Conservation (phyloP, 441 rosid genomes). For the Eruca vesicaria region DNA sequence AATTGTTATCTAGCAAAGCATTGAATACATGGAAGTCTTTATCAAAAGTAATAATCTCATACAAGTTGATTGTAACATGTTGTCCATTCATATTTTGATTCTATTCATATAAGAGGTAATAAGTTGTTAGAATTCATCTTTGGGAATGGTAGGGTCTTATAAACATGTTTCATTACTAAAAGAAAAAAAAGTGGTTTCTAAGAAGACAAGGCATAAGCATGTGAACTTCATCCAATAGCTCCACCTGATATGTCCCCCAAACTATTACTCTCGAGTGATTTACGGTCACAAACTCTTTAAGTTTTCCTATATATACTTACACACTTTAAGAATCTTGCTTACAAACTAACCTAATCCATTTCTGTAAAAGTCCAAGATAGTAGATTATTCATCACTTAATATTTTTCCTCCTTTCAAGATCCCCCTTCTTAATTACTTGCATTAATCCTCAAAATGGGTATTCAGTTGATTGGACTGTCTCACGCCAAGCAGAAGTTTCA, state of each 20-base stretch:
- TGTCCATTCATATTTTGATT: constrained; percentile 13
- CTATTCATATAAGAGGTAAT: constrained; percentile 16
- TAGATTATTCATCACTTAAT: neutral
- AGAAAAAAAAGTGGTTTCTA: constrained; percentile 24
- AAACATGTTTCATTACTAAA: constrained; percentile 27
- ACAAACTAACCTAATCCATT: constrained; percentile 9
- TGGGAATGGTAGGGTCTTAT: constrained; percentile 31
- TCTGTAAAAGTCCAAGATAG: neutral
- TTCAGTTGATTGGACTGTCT: constrained; percentile 56
- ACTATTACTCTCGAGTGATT: constrained; percentile 33
- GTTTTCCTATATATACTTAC: constrained; percentile 24
- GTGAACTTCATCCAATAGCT: constrained; percentile 57
- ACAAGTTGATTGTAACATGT: constrained; percentile 18
- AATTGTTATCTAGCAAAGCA: too few species aligned
- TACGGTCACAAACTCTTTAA: neutral
- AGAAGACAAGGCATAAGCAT: constrained; percentile 65
- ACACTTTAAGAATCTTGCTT: constrained; percentile 26
- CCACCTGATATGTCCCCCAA: constrained; percentile 73
- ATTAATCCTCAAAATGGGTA: constrained; percentile 47
- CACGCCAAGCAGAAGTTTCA: constrained; percentile 74
- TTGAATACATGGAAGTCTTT: neutral
- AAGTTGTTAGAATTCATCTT: constrained; percentile 14
- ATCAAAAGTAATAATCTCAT: neutral
- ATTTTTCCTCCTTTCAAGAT: neutral
- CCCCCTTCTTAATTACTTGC: neutral